These are phyloP conservation scores for Acer yangbiense DNA, from an alignment of 345 rosid species.

Conservation along the genomic window DNA sequence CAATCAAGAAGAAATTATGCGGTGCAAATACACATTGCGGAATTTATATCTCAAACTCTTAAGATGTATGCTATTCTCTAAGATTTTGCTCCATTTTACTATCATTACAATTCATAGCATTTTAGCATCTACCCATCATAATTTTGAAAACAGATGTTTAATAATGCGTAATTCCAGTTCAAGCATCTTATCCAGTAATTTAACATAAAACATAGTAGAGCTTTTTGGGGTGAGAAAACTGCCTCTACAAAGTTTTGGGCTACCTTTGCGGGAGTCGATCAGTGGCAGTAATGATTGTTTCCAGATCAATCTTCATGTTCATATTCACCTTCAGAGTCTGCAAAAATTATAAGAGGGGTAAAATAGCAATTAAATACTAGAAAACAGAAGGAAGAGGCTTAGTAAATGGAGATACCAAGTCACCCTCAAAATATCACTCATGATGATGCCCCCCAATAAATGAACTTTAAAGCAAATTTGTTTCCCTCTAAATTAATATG, in stretches of 20 bases:
- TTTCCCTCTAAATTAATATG: background rate
- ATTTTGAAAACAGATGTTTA: background rate
- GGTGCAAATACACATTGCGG: background rate
- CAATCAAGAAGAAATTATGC: conserved; percentile 2
- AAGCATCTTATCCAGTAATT: background rate
- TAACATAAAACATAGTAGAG: background rate
- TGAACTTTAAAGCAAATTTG: background rate
- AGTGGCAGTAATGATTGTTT: background rate
- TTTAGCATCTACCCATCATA: background rate
- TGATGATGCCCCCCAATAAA: background rate
- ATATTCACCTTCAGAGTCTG: conserved; percentile 87
- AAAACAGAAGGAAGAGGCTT: background rate
- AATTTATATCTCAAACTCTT: background rate
- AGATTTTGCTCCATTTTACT: background rate
- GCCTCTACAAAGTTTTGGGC: background rate
- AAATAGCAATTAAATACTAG: conserved; percentile 6
- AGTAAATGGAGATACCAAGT: background rate
- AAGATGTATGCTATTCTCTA: background rate
- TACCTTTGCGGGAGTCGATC: conserved; percentile 23
- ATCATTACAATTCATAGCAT: background rate
- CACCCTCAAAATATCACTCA: background rate
- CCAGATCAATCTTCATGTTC: conserved; percentile 70
- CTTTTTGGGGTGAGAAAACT: background rate
- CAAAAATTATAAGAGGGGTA: conserved; percentile 18
- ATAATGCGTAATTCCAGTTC: background rate